Base-by-base conservation (phyloP, 2,329 filamentous ascomycete genomes). In the Chaetomium globosum region DNA sequence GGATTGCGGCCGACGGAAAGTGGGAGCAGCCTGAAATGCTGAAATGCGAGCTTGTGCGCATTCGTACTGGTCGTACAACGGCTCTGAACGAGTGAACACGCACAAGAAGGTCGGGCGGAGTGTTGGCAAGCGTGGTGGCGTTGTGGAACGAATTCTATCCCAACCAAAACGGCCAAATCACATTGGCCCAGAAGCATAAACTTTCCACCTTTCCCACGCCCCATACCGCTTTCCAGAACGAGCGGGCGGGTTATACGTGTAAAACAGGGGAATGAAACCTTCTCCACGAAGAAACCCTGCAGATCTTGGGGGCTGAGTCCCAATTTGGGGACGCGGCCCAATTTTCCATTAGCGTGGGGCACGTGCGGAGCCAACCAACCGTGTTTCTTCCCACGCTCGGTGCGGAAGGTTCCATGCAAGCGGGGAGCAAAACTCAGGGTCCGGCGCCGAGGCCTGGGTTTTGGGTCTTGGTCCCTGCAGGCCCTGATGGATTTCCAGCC, bases 211-310 rank as follows among this genome's bases (percentile, higher is more conserved):
- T 43, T 43, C 39, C 39, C 16, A 43, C 39, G 39, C 2, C 5
- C 39, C 16, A 43, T 43, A 39, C 39, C 39, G 16, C 13, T n/a
- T 43, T 43, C 39, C 39, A n/a, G 39, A 43, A 43, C 16, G 5
- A 5, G 39, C 26, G 26, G 26, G 26, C 26, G 26, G 26, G 26
- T 43, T 43, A 43, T 43, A 7, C 16, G 13, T 6, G 33, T 43
- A 43, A 43, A 43, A 43, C 39, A 43, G 39, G 39, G 39, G 39
- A 43, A 43, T 43, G 39, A 43, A 43, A 43, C 39, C 39, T 43
- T 43, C 39, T 43, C 39, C 39, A 43, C 39, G 39, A 43, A 3
- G 16, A 43, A n/a, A 43, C 39, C 39, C 39, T 43, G 39, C 39
- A 43, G 39, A 43, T 43, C 39, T 43, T 43, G 19, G 39, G 36